Evolutionary conservation across 257 asterid genomes (phyloP), one percentile per base, ranked within the genome.

Genomic region (Mitragyna speciosa): DNA sequence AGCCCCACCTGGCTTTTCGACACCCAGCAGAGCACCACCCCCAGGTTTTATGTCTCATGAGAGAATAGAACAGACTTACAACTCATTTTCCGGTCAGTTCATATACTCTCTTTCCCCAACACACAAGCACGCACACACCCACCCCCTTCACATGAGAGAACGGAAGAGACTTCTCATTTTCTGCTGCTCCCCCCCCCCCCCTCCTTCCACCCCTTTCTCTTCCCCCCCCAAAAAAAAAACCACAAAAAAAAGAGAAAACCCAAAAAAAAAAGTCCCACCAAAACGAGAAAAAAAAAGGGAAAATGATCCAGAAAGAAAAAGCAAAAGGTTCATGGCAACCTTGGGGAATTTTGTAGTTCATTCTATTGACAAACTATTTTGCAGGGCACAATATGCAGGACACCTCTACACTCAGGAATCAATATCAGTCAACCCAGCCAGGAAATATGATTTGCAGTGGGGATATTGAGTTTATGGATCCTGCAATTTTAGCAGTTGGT

Each of bases 401-500:
- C 77, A 65, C 91, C 63, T 88, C 90, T 75, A 81, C 90, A 65
- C 78, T 83, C 72, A 88, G 92, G 78, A 89, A 91, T 83, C 95
- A 90, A 81, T 88, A 87, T 86, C 96, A 90, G 84, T 77, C 84
- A 51, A 86, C 94, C 58, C 83, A 87, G 56, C 78, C 80, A 76
- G 88, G 87, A 72, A 84, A 86, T 82, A 77, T 88, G 72, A 86
- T 78, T 73, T 86, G 85, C 76, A 85, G 87, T 65, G 93, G 89
- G 43, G 97, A 94, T 78, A 81, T 94, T 83, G 99, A 94, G 86
- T 94, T 96, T 82, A 88, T 90, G 85, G 99, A 96, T 86, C 99
- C 99, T 75, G 99, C 99, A 74, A 96, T 96, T 75, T 89, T 96
- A 90, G 98, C 98, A 72, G 99, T 96, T 83, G 98, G 97, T 81